Conservation (phyloP, 179 eudicot species). For the Silene noctiflora region DNA sequence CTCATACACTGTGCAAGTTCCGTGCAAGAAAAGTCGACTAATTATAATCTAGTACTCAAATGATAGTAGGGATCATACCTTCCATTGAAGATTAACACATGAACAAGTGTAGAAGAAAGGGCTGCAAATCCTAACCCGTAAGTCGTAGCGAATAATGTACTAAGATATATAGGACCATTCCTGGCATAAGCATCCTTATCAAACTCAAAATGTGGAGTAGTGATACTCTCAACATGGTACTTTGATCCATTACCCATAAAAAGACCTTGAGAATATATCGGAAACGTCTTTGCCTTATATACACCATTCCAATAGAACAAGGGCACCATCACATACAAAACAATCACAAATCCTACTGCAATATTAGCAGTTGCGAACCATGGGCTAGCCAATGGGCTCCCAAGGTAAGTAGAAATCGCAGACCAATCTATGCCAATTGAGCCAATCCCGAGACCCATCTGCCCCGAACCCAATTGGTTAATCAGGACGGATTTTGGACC, state of each 20-base stretch:
- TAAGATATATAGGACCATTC: conserved; percentile 49
- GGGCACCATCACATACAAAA: conserved; percentile 54
- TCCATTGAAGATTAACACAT: conserved; percentile 61
- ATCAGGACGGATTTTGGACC: conserved; percentile 49
- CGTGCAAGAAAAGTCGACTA: not conserved
- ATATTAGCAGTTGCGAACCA: conserved; percentile 82
- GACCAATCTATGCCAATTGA: conserved; percentile 73
- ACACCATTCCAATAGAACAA: conserved; percentile 44
- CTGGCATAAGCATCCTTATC: conserved; percentile 45
- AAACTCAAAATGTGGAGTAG: conserved; percentile 41
- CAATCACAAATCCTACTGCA: conserved; percentile 49
- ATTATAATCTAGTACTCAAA: no score
- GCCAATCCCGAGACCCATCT: conserved; percentile 60
- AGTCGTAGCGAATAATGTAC: conserved; percentile 64
- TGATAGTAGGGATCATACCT: conserved; percentile 33
- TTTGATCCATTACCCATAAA: conserved; percentile 43
- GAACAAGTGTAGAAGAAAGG: conserved; percentile 56
- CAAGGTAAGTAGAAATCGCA: conserved; percentile 60
- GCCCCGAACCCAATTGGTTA: conserved; percentile 69
- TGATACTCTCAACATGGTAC: conserved; percentile 42
- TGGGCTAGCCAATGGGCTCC: conserved; percentile 79
- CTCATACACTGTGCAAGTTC: not conserved
- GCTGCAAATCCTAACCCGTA: conserved; percentile 73
- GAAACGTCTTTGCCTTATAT: conserved; percentile 57
- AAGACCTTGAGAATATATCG: conserved; percentile 49